Conservation (phyloP, 208 protist genomes). For the Crithidia fasciculata region DNA sequence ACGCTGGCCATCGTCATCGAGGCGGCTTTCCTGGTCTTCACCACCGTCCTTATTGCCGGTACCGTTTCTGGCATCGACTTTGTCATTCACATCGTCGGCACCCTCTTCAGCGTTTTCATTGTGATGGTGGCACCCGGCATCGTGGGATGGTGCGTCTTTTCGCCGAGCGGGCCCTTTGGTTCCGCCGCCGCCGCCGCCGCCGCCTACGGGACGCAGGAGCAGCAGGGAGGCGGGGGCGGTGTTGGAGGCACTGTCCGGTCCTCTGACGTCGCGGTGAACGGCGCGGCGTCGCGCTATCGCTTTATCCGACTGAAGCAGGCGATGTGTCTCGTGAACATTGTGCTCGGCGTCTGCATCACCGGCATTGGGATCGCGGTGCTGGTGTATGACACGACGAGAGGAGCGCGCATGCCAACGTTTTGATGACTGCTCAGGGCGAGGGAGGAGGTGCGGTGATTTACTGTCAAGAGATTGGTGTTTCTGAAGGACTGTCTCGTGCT, state of each 20-base stretch:
- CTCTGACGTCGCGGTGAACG: not conserved
- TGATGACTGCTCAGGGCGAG: not conserved
- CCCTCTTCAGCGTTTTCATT: conserved; percentile 63
- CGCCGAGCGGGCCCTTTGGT: conserved; percentile 26
- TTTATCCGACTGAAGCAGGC: conserved; percentile 36
- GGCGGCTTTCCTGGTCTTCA: conserved; percentile 58
- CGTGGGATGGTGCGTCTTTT: conserved; percentile 63
- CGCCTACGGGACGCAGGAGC: not conserved
- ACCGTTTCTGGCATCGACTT: conserved; percentile 68
- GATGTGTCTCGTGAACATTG: conserved; percentile 41
- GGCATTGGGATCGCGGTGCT: conserved; percentile 38
- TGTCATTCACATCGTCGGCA: conserved; percentile 72
- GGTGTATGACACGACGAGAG: conserved; percentile 22
- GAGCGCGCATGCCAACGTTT: not conserved
- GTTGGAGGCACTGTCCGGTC: not conserved
- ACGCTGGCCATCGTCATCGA: conserved; percentile 69
- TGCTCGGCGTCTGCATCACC: conserved; percentile 47
- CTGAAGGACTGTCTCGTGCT: too few relatives aligned
- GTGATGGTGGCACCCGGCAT: conserved; percentile 69
- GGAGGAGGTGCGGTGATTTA: not conserved
- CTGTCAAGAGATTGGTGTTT: too few relatives aligned
- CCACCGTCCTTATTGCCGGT: conserved; percentile 46
- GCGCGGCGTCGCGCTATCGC: conserved; percentile 21
- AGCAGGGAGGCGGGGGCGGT: not conserved
- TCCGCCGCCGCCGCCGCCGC: conserved; percentile 17